Base-by-base conservation (phyloP, 768 basidiomycete genomes). In the Amyloporia xantha region DNA sequence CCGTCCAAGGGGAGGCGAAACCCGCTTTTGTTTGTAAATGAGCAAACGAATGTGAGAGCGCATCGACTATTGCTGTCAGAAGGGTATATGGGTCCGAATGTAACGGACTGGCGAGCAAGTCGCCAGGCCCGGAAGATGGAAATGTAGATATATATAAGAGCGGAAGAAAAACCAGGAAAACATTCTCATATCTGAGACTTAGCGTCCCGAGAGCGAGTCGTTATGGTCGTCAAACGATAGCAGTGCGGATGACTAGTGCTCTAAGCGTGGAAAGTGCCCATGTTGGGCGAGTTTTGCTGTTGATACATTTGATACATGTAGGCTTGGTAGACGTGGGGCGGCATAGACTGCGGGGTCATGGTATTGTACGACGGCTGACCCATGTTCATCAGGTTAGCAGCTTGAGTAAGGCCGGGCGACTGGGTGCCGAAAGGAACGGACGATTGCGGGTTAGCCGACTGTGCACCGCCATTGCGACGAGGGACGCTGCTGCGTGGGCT, bases 301-400 rank as follows among this genome's bases (percentile, higher is more conserved):
- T 85, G 85, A 67, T 90, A 90, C 63, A 85, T 72, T 68, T 84
- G 83, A 62, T 88, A 88, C 85, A 89, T 82, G 71, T 89, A 90
- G 50, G 81, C 76, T 66, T 86, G 81, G 63, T 89, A 89, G 54
- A 84, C 66, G 59, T 86, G 84, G 53, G 82, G 76, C 9, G 83
- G 74, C 40, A 79, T 68, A 51, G 79, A 76, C 54, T 81, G 75
- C 28, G 71, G 73, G 19, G 75, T 62, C 70, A 82, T 74, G 46
- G 72, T 75, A 53, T 71, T 74, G 64, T 85, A 89, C 36, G 82
- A 62, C n/a, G 77, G 70, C 56, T 84, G 84, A 39, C 71, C 75
- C 78, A 86, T 82, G 50, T 77, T 77, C 49, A 86, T 70, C 55
- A 83, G 71, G 54, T 69, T 69, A 17, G 75, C 71, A 6, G 75